Evolutionary conservation across 768 basidiomycete species (phyloP).

Genomic region (Panellus pusillus): DNA sequence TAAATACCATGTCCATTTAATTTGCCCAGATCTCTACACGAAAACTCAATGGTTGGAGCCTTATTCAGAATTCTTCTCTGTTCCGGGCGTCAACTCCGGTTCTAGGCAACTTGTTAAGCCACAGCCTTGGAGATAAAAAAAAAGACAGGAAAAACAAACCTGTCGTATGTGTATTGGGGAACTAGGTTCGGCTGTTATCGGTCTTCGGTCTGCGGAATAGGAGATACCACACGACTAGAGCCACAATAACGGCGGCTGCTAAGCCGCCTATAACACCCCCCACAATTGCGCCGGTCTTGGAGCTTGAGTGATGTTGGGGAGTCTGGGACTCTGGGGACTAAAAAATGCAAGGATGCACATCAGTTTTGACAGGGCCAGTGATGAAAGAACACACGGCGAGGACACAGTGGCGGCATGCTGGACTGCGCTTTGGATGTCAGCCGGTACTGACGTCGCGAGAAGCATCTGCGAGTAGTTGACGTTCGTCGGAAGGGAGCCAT

Average conservation of each 20-base stretch:
- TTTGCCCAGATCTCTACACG: no score
- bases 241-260: not conserved
- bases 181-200: no score
- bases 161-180: no score
- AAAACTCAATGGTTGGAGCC: no score
- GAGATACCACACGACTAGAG: not conserved
- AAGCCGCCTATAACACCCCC: not conserved
- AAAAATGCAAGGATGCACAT: not conserved
- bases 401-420: not conserved
- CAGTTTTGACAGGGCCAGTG: not conserved
- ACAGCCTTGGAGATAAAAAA: no score
- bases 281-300: not conserved
- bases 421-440: slow-evolving; percentile 4
- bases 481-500: slow-evolving; percentile 8
- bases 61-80: no score
- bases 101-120: no score
- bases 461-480: slow-evolving; percentile 16
- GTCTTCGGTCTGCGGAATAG: not conserved
- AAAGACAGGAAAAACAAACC: no score
- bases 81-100: no score
- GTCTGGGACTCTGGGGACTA: no score
- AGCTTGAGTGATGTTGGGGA: not conserved
- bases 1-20: no score
- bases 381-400: not conserved
- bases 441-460: slow-evolving; percentile 5